Base-by-base conservation (phyloP, 352 stramenopile genomes). In the Globisporangium spinosum region DNA sequence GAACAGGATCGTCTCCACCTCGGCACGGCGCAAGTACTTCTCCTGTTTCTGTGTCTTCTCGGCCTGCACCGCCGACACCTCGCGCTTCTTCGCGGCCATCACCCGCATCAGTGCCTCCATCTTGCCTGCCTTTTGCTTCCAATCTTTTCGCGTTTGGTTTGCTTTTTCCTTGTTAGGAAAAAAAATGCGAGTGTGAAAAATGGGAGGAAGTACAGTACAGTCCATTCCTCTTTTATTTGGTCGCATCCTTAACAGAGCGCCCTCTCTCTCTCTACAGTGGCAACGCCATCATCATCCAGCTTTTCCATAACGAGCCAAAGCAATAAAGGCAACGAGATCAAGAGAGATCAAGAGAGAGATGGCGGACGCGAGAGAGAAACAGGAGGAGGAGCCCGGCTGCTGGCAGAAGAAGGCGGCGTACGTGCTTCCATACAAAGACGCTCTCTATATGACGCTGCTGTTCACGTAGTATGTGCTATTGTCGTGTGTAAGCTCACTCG, bases 21-120 rank as follows among this genome's bases (percentile, higher is more conserved):
- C 89, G 0, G 70, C 74, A 13, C 85, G 84, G 27, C 89, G 83
- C 62, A 95, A 45, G 69, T 95, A 96, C 71, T 96, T 96, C 60
- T 90, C 77, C 62, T 95, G 94, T 70, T 96, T 96, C 58, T 90
- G 76, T 61, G 70, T 77, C 66, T 89, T 89, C 67, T 88, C 71
- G 9, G 69, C 73, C 53, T 83, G 70, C 51, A 92, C 68, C 25
- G 65, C 68, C 59, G 80, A 83, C n/a, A 88, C 59, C 72, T 93
- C 83, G 63, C 75, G 87, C 76, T 95, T 95, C 82, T 93, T 93
- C 12, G 87, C 78, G 49, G 81, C 84, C 83, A 95, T 87, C 69
- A 92, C 83, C 4, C 68, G 72, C 78, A 89, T 69, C 29, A 95
- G 64, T 45, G 81, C 81, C 9, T 95, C 87, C 87, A 95, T 95